phyloP scores from a whole-genome alignment of 331 rosid genomes.

The Quercus phellos region DNA sequence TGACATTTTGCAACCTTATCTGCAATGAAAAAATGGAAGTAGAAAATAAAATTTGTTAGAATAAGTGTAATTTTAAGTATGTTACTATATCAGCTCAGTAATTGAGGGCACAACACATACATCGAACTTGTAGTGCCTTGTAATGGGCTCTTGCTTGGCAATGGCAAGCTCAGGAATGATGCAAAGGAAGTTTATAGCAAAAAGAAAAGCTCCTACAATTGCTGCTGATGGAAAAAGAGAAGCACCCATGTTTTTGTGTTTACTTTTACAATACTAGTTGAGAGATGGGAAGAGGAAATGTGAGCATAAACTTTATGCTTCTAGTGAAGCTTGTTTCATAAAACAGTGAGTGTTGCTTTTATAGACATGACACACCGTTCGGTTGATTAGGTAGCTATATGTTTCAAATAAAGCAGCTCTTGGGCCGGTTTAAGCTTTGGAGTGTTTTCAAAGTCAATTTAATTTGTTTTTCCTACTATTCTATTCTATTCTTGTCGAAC shows the following conservation, averaged over 20 bases:
- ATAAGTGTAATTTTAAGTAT: no score
- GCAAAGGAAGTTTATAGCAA: slow-evolving; percentile 6
- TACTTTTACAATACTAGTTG: background rate
- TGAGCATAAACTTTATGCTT: background rate
- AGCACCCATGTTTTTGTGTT: slow-evolving; percentile 5
- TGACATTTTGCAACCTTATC: no score
- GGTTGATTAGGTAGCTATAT: slow-evolving; percentile 14
- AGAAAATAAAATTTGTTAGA: no score
- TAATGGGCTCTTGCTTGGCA: slow-evolving; percentile 17
- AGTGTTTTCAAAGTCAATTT: slow-evolving; percentile 32
- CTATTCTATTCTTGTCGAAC: no score
- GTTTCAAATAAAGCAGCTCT: slow-evolving; percentile 4
- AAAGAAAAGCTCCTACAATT: no score
- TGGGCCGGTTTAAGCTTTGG: slow-evolving; percentile 26
- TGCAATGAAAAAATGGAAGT: no score
- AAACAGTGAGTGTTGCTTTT: background rate
- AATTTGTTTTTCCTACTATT: background rate
- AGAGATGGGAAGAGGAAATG: background rate
- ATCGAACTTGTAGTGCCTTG: slow-evolving; percentile 27
- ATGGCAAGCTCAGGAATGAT: slow-evolving; percentile 7
- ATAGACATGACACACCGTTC: background rate
- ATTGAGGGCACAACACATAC: slow-evolving; percentile 1
- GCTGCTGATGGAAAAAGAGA: background rate
- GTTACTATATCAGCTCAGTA: no score
- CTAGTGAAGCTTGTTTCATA: background rate